These are phyloP conservation scores for Vigna mungo DNA, from an alignment of 306 rosid genomes.

Conservation along the genomic window DNA sequence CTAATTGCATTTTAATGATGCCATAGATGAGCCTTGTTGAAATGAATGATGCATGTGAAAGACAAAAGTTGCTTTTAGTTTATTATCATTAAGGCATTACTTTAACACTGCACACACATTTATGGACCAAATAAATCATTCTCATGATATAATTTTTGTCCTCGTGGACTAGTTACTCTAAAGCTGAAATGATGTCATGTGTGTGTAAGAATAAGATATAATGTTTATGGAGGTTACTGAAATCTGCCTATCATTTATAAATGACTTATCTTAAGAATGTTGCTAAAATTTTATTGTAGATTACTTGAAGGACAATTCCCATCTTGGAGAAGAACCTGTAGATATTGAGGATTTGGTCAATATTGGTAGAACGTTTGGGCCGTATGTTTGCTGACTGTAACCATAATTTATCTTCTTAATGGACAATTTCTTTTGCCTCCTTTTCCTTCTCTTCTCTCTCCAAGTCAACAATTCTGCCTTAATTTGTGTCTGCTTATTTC, in stretches of 20 bases:
- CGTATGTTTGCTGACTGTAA: conserved; percentile 63
- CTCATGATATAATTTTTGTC: background rate
- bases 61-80: too few relatives aligned
- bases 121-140: too few relatives aligned
- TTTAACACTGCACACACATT: too few relatives aligned
- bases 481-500: conserved; percentile 44
- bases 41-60: too few relatives aligned
- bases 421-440: background rate
- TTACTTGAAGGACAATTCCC: conserved; percentile 71
- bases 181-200: conserved; percentile 1
- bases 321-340: conserved; percentile 91
- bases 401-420: conserved; percentile 22
- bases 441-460: conserved; percentile 9
- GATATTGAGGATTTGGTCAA: conserved; percentile 96
- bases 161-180: background rate
- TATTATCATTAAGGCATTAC: too few relatives aligned
- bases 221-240: conserved; percentile 22
- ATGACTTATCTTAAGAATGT: conserved; percentile 34
- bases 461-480: conserved; percentile 41
- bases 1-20: too few relatives aligned
- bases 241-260: conserved; percentile 30
- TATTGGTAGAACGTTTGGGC: conserved; percentile 78
- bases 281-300: conserved; percentile 57
- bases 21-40: too few relatives aligned
- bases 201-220: conserved; percentile 18